Evolutionary conservation across 352 stramenopile genomes (phyloP), one percentile per base, ranked within the genome.

Genomic region (Globisporangium cylindrosporum): DNA sequence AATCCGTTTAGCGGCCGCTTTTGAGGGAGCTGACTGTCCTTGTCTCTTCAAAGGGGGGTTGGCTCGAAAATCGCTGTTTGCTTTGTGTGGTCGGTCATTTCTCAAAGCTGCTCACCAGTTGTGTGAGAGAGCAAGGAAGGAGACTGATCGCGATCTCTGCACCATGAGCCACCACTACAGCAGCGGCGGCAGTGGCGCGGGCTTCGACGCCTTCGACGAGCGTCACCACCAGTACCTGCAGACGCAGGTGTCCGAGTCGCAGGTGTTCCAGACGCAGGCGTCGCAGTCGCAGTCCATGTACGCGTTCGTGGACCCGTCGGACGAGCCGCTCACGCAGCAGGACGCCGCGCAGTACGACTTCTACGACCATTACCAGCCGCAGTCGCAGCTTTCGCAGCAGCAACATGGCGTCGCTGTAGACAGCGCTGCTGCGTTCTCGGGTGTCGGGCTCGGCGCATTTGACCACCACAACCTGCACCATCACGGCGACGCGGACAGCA

Each of bases 251-350:
- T 20, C 32, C 36, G 60, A 71, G 18, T 67, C 63, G 63, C 67
- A 90, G 75, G 67, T 67, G 6, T 82, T 79, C 68, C 72, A 76
- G 64, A 78, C 82, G 51, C 79, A 84, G 55, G 76, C 80, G 57
- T 88, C 80, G 62, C 79, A 78, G 69, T 67, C 73, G 53, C 71
- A 71, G 70, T 73, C 76, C 27, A 66, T 79, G 56, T 93, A 91
- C 69, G 73, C 81, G 48, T 93, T 93, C 72, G 83, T 91, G 62
- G 85, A 93, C 64, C 81, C 81, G 36, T 72, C 59, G 10, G 78
- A 80, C 55, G 66, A 72, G n/a, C 71, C 75, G 60, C 59, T 72
- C 29, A 81, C 77, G 69, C 74, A 76, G 62, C 64, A 49, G 36
- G 68, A 72, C 51, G 73, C 38, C 41, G 73, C 74, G 48, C 27